Evolutionary conservation across 2,329 filamentous ascomycete species (phyloP), one percentile per base, ranked within the genome.

Genomic region (Ophiosphaerella narmari): DNA sequence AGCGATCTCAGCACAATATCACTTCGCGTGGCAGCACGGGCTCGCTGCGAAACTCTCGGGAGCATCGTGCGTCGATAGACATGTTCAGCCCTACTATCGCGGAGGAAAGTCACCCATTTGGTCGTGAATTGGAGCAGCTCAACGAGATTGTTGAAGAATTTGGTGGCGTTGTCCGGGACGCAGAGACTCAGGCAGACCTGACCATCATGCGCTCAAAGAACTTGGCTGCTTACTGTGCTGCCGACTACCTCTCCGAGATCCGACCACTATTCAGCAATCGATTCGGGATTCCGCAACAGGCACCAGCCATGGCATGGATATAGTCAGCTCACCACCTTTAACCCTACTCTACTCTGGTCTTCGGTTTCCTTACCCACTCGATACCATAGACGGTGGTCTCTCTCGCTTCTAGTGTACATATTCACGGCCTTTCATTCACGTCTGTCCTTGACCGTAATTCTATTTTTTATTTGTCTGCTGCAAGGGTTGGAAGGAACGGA

Each of bases 61-160:
- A 86, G 61, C 49, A 84, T 79, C 75, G 80, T 71, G 54, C 67
- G 29, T 75, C 73, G 8, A 33, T 72, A 40, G 74, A 80, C 57
- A 74, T 78, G 67, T 75, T 80, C 68, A 55, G 46, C 16, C 49
- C 52, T 48, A 59, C 65, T 50, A 63, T 62, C 59, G 65, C 57
- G 49, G 65, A 71, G 68, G 56, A 82, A 73, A 32, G 74, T 39
- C 85, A 94, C 71, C 93, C 93, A 0, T 97, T 97, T 65, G 90
- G 90, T 45, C 86, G 88, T 43, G 94, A 99, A 74, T 79, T 97
- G 45, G 91, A 90, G 48, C 89, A 97, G 74, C 90, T 97, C 21
- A 91, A 91, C 45, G 94, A 97, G 74, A 83, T 97, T 13, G 93
- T 88, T 0, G 94, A 97, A 75, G 92, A 97, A 74, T 93, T 91